Base-by-base conservation (phyloP, 2,329 filamentous ascomycete genomes). In the Capronia americana region DNA sequence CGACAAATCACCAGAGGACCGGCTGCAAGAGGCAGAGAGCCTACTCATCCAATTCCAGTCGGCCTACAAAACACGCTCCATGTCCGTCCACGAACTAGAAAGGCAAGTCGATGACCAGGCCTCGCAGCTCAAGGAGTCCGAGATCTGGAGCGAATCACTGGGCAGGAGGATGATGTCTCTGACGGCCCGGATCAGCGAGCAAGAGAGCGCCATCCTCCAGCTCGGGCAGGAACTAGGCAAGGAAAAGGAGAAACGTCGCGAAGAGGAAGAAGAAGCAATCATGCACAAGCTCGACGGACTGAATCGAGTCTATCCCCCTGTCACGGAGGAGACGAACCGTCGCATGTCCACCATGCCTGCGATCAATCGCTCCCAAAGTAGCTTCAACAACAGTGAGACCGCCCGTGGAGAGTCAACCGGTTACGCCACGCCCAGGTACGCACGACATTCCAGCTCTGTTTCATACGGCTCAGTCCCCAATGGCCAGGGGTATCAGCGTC, bases 141-240 rank as follows among this genome's bases (percentile, higher is more conserved):
- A 54, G 51, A 54, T 54, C 14, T 54, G 51, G 51, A 54, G 26
- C 26, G 51, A 54, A n/a, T 54, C 51, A 17, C 20, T 54, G n/a
- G 51, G 20, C 51, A 10, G 51, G 14, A 12, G 51, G 24, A 54
- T 54, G 51, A 54, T 54, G 51, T 54, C 51, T 14, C 24, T 54
- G 51, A 54, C 51, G 23, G 51, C 51, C 24, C 51, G 51, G n/a
- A 54, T 54, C 23, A 54, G 51, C 26, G 51, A 54, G 24, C 51
- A 54, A 54, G 51, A 54, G 26, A 54, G 6, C 12, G 51, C 51
- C 51, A 54, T 54, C 24, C 51, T 54, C 6, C 51, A 54, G 24
- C 51, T 54, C 51, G 51, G 51, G 26, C 51, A 54, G 26, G 51
- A 54, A 17, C 51, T 54, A 8, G 51, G 51, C 51, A 54, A 54